Evolutionary conservation across 2,329 filamentous ascomycete species (phyloP), one percentile per base, ranked within the genome.

Genomic region (Aspergillus fischeri): DNA sequence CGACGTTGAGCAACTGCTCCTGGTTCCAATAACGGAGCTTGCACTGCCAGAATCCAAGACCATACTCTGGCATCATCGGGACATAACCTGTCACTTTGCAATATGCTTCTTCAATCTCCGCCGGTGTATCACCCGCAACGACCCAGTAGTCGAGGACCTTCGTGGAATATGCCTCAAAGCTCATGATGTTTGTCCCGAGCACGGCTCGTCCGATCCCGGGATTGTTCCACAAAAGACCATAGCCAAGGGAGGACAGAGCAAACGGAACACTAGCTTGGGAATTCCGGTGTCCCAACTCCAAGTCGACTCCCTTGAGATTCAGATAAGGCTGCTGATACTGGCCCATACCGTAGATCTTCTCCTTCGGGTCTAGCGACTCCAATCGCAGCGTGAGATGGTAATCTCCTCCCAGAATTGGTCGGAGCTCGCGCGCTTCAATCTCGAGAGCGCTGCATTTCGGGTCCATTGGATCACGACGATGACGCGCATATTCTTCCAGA

Each of bases 61-160:
- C 85, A 63, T 86, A 87, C 62, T 87, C 85, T 1, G 86, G 86
- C 85, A 88, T 88, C 80, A 84, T 83, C 0, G 86, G 86, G 0
- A 82, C 83, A 35, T 77, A 80, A 0, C 86, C 86, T 0, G 85
- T 86, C 1, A 77, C 82, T 3, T 71, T 70, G 0, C 81, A 80
- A 62, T 88, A 88, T 0, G 79, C 75, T 58, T 83, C 74, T 6
- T 81, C 78, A 45, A 88, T 86, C 38, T 83, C 77, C 0, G 77
- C 75, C 0, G 85, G 85, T 0, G 76, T 76, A 42, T 83, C 79
- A 0, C 81, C 83, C 0, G 81, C 82, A 0, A 87, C 83, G 32
- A 88, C 67, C 86, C 86, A 88, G 62, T 86, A 87, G 62, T 88
- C 86, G 0, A 88, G 72, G 1, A 73, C 70, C 9, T 79, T 79